Evolutionary conservation across 495 filamentous ascomycete genomes (phyloP).

Genomic region (Talaromyces adpressus): DNA sequence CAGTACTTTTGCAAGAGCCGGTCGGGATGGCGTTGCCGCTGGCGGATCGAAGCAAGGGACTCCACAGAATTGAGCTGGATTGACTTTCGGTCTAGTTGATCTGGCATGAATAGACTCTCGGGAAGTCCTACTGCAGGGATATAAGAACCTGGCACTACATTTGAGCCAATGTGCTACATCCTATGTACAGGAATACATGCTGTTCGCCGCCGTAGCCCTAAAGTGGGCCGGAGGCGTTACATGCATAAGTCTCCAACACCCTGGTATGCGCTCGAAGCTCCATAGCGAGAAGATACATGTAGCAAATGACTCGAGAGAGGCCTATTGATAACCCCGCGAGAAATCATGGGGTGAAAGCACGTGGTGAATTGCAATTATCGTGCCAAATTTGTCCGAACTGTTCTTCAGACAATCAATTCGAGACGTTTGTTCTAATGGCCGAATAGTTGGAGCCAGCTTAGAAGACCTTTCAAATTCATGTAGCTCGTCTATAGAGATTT

Average conservation of each 20-base stretch:
- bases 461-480: not conserved
- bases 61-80: not conserved
- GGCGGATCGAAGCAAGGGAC: not conserved
- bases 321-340: not conserved
- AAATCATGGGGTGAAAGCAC: not conserved
- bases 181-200: not conserved
- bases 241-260: not conserved
- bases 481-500: too few relatives aligned
- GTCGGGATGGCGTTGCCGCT: not conserved
- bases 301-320: not conserved
- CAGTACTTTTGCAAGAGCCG: constrained; percentile 68
- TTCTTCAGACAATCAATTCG: not conserved
- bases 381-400: not conserved
- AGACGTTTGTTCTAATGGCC: not conserved
- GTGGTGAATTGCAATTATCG: not conserved
- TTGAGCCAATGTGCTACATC: not conserved
- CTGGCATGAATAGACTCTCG: not conserved
- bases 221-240: not conserved
- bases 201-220: not conserved
- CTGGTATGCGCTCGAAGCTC: not conserved
- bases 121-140: not conserved
- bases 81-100: not conserved
- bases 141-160: not conserved
- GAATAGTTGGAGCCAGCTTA: not conserved
- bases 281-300: not conserved